Evolutionary conservation across 2,329 filamentous ascomycete genomes (phyloP), one percentile per base, ranked within the genome.

Genomic region (Zymoseptoria brevis): DNA sequence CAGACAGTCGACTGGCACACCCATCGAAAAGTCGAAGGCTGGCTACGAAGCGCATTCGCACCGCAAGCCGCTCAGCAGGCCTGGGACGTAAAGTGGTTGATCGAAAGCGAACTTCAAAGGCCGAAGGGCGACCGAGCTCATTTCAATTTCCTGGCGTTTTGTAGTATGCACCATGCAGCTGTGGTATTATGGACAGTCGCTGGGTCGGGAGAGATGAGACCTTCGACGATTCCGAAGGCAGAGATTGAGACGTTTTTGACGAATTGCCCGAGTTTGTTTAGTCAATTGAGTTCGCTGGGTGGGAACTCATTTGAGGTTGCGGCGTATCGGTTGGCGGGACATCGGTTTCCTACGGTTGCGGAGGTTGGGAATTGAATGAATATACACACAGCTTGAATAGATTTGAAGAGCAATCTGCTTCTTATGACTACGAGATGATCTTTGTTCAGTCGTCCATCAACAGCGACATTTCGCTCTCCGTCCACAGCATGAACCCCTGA

Each of bases 141-240:
- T 13, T 64, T 64, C 57, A 62, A 59, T 49, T 64, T 61, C 53
- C 57, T 62, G 13, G 60, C 62, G 3, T 64, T 64, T 24, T 62
- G 60, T 53, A 54, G 54, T 50, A 50, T 64, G 11, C 62, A 64
- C 51, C 62, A 64, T 22, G 58, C 62, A 19, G 60, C 62, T n/a
- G 62, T 64, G 2, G 60, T 62, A 9, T 58, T 64, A 3, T 64
- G 62, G 62, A 61, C 60, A 8, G 55, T 61, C 4, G 56, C 60
- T n/a, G 60, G 49, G 2, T 29, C 24, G 8, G 24, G 55, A 22
- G 54, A 58, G 13, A 53, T 29, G 35, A 45, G 13, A 16, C 13
- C 35, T 2, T 45, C 35, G 35, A 45, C 55, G 6, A 53, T 56
- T 16, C 30, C 56, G 6, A 54, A 49, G 16, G 19, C 13, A 22